Base-by-base conservation (phyloP, 306 rosid species). In the Delonix regia region DNA sequence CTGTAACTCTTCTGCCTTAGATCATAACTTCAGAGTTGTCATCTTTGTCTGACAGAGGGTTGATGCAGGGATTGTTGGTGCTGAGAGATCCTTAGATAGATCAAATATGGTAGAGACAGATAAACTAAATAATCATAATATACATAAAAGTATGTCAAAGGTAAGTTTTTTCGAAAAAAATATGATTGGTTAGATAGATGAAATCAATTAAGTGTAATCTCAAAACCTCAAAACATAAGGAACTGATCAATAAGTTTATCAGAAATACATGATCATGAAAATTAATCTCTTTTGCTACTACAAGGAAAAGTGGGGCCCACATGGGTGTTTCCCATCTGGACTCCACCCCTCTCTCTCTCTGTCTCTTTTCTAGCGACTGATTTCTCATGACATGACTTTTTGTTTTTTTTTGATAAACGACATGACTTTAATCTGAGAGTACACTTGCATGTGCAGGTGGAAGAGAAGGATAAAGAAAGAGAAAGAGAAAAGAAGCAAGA, bases 391-490 rank as follows among this genome's bases (percentile, higher is more conserved):
- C 18, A 64, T 67, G 82, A 25, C 45, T 76, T 25, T 90, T n/a
- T n/a, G n/a, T n/a, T n/a, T n/a, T n/a, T n/a, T n/a, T n/a, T n/a
- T n/a, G n/a, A n/a, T n/a, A n/a, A n/a, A n/a, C n/a, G 36, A 75
- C 18, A 64, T 67, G 82, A 25, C 45, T 76, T 25, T 90, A 79
- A 85, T 75, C 61, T 67, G 84, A 76, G 70, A 56, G 68, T 63
- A 19, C 79, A 69, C 62, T 72, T 59, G 34, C 67, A 74, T 75
- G 52, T 83, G 92, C 94, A 91, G 94, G 90, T 81, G 76, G 86
- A 78, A 81, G 81, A 81, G 86, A 85, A 83, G 87, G 93, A 89
- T 55, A 78, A 83, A 85, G 91, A 83, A 77, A 75, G 52, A 63
- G 89, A 82, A 81, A 72, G 39, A 73, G 86, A 68, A 60, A 71